Conservation (phyloP, 371 early-diverging fungal genomes). For the Entomophthora muscae region DNA sequence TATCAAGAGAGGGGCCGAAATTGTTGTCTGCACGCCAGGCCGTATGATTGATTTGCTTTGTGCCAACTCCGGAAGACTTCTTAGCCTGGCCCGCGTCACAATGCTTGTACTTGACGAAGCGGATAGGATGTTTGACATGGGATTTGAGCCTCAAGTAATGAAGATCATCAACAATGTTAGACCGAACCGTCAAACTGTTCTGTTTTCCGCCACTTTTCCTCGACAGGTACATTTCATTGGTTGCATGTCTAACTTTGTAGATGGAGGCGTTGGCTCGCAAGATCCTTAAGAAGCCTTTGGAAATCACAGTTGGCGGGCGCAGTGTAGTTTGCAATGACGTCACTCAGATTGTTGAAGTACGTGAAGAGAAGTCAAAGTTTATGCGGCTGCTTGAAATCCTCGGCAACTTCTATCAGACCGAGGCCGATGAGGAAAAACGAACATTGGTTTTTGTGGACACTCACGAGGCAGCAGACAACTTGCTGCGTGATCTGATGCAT, state of each 20-base stretch:
- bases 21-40: conserved; percentile 98
- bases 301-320: conserved; percentile 88
- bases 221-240: conserved; percentile 32
- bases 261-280: conserved; percentile 96
- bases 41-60: conserved; percentile 97
- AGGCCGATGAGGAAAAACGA: conserved; percentile 28
- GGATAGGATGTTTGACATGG: conserved; percentile 73
- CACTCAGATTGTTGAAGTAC: conserved; percentile 75
- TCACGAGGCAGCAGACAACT: conserved; percentile 85
- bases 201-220: conserved; percentile 96
- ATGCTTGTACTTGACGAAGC: conserved; percentile 99
- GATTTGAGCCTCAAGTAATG: conserved; percentile 8
- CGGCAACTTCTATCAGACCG: conserved; percentile 51
- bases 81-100: conserved; percentile 81
- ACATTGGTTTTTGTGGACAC: conserved; percentile 88
- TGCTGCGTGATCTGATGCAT: conserved; percentile 65
- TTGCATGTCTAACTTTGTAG: conserved; percentile 12
- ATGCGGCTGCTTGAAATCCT: conserved; percentile 74
- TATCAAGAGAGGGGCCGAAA: conserved; percentile 93
- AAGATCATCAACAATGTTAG: conserved; percentile 2
- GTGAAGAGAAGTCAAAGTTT: conserved; percentile 70
- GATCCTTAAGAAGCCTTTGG: conserved; percentile 69
- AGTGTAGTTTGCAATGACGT: conserved; percentile 80
- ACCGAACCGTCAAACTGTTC: conserved; percentile 16
- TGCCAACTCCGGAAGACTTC: conserved; percentile 91